Percentiles rank a stretch among this genome's conserved stretches.
phyloP scores from a whole-genome alignment of 2,329 filamentous ascomycete species.

The Arthrinium phaeospermum region DNA sequence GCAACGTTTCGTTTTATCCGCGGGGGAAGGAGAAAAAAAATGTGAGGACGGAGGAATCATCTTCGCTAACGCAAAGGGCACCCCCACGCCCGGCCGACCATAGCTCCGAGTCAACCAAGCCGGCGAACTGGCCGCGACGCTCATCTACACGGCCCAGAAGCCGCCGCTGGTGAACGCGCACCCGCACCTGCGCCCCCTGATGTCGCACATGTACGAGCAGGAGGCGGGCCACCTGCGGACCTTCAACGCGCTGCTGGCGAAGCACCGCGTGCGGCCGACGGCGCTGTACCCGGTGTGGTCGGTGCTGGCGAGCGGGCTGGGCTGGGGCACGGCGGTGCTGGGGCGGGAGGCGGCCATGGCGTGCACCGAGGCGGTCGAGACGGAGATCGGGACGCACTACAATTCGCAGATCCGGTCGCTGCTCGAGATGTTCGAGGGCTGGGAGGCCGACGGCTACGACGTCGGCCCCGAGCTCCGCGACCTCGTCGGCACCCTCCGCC shows the following conservation, averaged over 20 bases:
- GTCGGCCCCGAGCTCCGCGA: slow-evolving; percentile 78
- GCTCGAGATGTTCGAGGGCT: slow-evolving; percentile 78
- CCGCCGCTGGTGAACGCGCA: slow-evolving; percentile 80
- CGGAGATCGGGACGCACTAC: slow-evolving; percentile 95
- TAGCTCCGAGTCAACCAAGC: slow-evolving; percentile 95
- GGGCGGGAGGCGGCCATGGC: slow-evolving; percentile 97
- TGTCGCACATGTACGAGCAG: slow-evolving; percentile 98
- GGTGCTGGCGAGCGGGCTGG: slow-evolving; percentile 77
- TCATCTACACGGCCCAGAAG: slow-evolving; percentile 91
- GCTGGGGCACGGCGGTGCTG: slow-evolving; percentile 88
- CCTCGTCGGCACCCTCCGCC: slow-evolving; percentile 74
- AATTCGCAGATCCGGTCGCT: slow-evolving; percentile 87
- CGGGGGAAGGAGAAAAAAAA: not conserved
- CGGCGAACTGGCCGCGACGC: slow-evolving; percentile 92
- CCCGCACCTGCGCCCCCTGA: slow-evolving; percentile 86
- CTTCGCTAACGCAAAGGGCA: not conserved
- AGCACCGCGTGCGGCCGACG: slow-evolving; percentile 89
- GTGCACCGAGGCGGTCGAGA: slow-evolving; percentile 97
- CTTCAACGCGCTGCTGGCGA: slow-evolving; percentile 83
- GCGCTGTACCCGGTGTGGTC: slow-evolving; percentile 93
- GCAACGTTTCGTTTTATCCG: too few species aligned
- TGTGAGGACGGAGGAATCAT: not conserved
- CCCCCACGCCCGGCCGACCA: not conserved
- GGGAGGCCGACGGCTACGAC: slow-evolving; percentile 79
- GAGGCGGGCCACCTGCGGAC: slow-evolving; percentile 85